Evolutionary conservation across 1,284 basidiomycete species (phyloP).

Genomic region (Meripilus lineatus): DNA sequence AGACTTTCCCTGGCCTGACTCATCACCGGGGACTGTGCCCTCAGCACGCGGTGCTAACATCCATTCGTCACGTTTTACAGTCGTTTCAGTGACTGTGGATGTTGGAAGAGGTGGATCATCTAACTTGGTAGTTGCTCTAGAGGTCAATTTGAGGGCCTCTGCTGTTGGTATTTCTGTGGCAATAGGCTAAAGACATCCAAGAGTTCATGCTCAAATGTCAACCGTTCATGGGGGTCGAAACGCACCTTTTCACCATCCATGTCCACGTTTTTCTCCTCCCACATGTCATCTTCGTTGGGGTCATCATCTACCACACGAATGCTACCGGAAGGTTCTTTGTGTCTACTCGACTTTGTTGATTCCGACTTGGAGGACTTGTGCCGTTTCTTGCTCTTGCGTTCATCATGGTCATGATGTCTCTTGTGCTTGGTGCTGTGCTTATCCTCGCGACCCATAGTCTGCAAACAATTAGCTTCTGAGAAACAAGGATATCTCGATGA

Average conservation of each 20-base stretch:
- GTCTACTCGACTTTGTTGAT: constrained; percentile 28
- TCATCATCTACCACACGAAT: constrained; percentile 57
- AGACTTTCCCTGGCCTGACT: too few relatives aligned
- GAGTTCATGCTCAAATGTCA: neutral
- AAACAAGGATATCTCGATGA: too few relatives aligned
- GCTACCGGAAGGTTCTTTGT: constrained; percentile 24
- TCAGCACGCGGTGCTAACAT: constrained; percentile 64
- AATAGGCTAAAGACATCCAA: constrained; percentile 41
- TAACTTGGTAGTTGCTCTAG: constrained; percentile 42
- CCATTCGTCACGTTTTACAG: constrained; percentile 80
- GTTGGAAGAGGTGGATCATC: constrained; percentile 43
- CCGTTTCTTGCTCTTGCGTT: constrained; percentile 46
- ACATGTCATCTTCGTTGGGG: constrained; percentile 64
- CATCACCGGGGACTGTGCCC: neutral
- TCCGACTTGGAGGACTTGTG: constrained; percentile 41
- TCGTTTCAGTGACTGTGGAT: constrained; percentile 38
- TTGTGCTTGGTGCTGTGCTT: constrained; percentile 31
- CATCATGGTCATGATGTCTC: constrained; percentile 34
- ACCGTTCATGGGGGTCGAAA: constrained; percentile 11
- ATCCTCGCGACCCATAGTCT: constrained; percentile 20
- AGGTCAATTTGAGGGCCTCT: constrained; percentile 66
- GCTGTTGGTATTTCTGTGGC: constrained; percentile 76
- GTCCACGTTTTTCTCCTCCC: constrained; percentile 86
- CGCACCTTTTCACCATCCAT: constrained; percentile 69
- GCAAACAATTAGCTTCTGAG: too few relatives aligned